A percentile compares a stretch with the other conserved stretches of the same genome.
phyloP scores from a whole-genome alignment of 1,139 yeast genomes.

The Saccharomycopsis crataegensis region DNA sequence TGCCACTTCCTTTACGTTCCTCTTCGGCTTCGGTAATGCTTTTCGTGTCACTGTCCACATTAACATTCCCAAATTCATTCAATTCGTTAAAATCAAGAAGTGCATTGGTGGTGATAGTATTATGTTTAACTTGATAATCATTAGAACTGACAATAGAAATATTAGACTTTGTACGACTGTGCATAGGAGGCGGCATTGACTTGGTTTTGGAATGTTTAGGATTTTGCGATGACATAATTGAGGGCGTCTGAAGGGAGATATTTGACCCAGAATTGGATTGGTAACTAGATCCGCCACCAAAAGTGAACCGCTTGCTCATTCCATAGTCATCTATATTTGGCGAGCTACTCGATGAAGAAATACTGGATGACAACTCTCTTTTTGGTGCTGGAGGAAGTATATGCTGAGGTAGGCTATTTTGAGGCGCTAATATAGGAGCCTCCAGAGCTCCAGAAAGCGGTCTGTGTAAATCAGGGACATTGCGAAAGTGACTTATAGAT shows the following conservation, averaged over 20 bases:
- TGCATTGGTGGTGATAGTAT: conserved; percentile 10
- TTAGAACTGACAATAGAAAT: background rate
- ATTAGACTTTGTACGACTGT: background rate
- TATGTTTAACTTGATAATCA: conserved; percentile 6
- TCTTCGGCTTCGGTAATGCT: background rate
- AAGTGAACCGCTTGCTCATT: too few relatives aligned
- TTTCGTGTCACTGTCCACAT: background rate
- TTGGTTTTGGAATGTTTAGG: conserved; percentile 4
- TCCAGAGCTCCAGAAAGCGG: too few relatives aligned
- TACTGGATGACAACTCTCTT: too few relatives aligned
- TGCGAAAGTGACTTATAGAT: background rate
- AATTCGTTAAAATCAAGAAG: conserved; percentile 5
- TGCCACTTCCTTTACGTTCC: background rate
- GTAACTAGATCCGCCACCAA: too few relatives aligned
- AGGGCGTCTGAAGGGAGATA: background rate
- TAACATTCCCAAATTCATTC: conserved; percentile 4
- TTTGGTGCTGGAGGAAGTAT: too few relatives aligned
- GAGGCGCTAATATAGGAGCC: too few relatives aligned
- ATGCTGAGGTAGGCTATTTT: too few relatives aligned
- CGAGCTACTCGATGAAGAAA: too few relatives aligned
- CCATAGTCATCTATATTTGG: too few relatives aligned
- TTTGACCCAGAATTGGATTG: too few relatives aligned
- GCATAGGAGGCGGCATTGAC: conserved; percentile 4
- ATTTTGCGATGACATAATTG: background rate
- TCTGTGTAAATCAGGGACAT: too few relatives aligned